Conservation (phyloP, 139 green algal species). For the Chlamydomonas schloesseri region DNA sequence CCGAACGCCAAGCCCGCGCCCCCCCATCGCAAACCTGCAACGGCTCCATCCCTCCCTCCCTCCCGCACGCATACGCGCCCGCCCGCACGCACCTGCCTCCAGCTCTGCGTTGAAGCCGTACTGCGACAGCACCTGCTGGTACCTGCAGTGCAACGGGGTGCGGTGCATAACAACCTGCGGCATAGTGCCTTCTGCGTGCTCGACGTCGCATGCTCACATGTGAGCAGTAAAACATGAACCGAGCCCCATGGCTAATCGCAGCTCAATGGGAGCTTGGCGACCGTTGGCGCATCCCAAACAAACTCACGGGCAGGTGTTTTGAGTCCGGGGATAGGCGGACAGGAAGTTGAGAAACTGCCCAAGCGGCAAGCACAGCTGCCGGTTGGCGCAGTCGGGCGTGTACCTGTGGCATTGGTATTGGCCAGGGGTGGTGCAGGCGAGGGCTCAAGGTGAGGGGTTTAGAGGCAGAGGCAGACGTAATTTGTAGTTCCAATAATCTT, state of each 20-base stretch:
- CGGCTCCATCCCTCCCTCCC: neutral
- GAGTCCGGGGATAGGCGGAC: neutral
- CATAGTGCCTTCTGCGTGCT: no score
- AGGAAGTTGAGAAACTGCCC: conserved; percentile 15
- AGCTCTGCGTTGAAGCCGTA: neutral
- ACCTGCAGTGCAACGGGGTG: neutral
- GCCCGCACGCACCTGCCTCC: neutral
- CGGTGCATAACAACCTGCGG: neutral
- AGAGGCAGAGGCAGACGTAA: neutral
- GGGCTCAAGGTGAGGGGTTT: neutral
- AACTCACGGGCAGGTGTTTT: neutral
- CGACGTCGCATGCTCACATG: no score
- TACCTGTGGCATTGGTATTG: neutral
- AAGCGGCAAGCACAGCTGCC: conserved; percentile 16
- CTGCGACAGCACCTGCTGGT: neutral
- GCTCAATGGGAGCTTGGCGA: neutral
- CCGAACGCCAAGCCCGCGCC: no score
- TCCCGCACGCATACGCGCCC: neutral
- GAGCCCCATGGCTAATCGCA: neutral
- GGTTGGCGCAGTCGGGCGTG: conserved; percentile 7
- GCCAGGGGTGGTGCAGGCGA: no score
- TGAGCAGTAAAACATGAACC: no score
- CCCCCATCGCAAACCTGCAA: no score
- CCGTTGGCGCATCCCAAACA: no score
- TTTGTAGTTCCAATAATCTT: no score